Conservation (phyloP, 1,139 yeast genomes). For the Suhomyces anneliseae region DNA sequence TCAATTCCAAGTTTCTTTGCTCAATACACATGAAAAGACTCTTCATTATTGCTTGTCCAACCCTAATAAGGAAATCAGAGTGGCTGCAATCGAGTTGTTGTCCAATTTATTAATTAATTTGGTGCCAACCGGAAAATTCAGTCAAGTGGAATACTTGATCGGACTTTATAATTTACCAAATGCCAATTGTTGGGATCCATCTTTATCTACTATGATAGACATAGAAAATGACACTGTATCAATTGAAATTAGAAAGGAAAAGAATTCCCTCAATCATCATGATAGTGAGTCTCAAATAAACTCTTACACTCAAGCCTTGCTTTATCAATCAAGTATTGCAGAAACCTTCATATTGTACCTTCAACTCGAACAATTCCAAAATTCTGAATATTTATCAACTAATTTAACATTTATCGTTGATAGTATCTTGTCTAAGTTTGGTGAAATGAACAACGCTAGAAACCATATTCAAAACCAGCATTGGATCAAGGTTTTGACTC, state of each 20-base stretch:
- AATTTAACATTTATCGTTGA: slow-evolving; percentile 34
- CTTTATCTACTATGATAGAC: slow-evolving; percentile 19
- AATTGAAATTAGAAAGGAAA: slow-evolving; percentile 22
- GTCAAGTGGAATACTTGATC: slow-evolving; percentile 37
- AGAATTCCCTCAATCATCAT: slow-evolving; percentile 22
- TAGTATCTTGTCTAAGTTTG: slow-evolving; percentile 32
- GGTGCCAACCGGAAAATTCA: slow-evolving; percentile 42
- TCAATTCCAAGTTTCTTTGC: slow-evolving; percentile 34
- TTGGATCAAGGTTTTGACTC: slow-evolving; percentile 35
- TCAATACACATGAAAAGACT: slow-evolving; percentile 33
- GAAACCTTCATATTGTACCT: slow-evolving; percentile 39
- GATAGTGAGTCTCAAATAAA: slow-evolving; percentile 31
- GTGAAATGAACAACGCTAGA: slow-evolving; percentile 19
- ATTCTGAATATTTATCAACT: slow-evolving; percentile 35
- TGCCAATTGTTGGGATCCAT: slow-evolving; percentile 23
- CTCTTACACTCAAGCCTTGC: slow-evolving; percentile 20
- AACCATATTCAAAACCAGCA: slow-evolving; percentile 35
- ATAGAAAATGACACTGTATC: slow-evolving; percentile 18
- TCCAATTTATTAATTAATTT: slow-evolving; percentile 38
- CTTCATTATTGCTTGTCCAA: slow-evolving; percentile 34
- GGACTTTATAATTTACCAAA: slow-evolving; percentile 31
- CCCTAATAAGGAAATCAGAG: slow-evolving; percentile 36
- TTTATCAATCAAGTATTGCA: slow-evolving; percentile 34
- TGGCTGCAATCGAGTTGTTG: slow-evolving; percentile 39
- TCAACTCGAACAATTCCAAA: slow-evolving; percentile 46